Evolutionary conservation across 1,284 basidiomycete genomes (phyloP).

Genomic region (Garcileccinum viscosum): DNA sequence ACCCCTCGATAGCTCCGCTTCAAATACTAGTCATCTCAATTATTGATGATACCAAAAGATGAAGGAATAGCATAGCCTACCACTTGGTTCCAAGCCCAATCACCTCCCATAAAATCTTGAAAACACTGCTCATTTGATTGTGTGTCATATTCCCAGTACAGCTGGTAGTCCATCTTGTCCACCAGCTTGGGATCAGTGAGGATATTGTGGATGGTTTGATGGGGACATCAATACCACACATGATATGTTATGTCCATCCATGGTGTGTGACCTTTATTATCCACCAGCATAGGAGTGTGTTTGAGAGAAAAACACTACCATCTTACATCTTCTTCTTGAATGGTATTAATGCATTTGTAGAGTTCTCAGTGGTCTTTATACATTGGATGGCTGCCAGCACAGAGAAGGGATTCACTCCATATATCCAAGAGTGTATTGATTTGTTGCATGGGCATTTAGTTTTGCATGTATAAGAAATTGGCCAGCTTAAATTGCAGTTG

Average conservation of each 20-base stretch:
- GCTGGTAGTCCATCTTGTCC: not conserved
- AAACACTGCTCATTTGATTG: not conserved
- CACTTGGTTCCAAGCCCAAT: not conserved
- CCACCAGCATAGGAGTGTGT: not conserved
- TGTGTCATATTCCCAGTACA: not conserved
- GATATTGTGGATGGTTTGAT: not conserved
- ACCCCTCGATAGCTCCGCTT: no score
- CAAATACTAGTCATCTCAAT: not conserved
- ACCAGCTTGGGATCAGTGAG: not conserved
- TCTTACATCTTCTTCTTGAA: not conserved
- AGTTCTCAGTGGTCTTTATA: not conserved
- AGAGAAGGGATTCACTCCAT: not conserved
- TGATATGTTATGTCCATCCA: not conserved
- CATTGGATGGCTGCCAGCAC: not conserved
- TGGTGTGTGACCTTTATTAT: not conserved
- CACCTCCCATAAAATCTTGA: not conserved
- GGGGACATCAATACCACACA: not conserved
- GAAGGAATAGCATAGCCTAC: not conserved
- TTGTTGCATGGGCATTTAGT: not conserved
- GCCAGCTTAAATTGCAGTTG: not conserved
- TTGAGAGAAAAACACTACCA: not conserved
- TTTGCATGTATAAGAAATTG: conserved; percentile 3
- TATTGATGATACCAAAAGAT: not conserved
- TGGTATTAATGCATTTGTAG: not conserved
- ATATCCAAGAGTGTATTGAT: not conserved